A percentile compares a stretch with the other conserved stretches of the same genome.
These are phyloP conservation scores for Ophiostoma perfectum DNA, from an alignment of 2,329 filamentous ascomycete species.

Conservation along the genomic window DNA sequence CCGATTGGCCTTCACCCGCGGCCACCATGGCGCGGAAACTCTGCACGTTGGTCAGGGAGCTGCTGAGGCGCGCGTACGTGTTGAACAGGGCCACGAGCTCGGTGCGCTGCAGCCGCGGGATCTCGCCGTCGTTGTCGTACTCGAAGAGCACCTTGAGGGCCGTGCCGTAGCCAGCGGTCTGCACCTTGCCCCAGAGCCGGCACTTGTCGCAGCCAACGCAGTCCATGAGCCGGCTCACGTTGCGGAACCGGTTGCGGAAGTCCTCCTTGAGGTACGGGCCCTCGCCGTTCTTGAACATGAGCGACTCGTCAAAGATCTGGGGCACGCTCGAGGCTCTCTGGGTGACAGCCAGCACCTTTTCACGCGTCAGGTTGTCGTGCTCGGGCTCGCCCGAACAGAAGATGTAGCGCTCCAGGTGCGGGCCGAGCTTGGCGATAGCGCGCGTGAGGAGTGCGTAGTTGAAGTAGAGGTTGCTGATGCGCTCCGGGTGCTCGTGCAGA, in stretches of 20 bases:
- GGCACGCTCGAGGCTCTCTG: conserved; percentile 62
- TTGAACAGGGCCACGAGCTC: conserved; percentile 94
- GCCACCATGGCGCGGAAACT: conserved; percentile 60
- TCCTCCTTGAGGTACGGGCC: conserved; percentile 84
- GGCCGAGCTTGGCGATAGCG: conserved; percentile 82
- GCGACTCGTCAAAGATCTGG: conserved; percentile 85
- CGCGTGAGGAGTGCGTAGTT: conserved; percentile 95
- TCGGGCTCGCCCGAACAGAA: conserved; percentile 83
- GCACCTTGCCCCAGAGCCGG: conserved; percentile 93
- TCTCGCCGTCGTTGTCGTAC: conserved; percentile 61
- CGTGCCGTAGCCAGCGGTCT: conserved; percentile 90
- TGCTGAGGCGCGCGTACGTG: conserved; percentile 80
- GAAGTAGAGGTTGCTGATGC: conserved; percentile 96
- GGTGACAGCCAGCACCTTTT: conserved; percentile 73
- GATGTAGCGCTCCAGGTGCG: conserved; percentile 72
- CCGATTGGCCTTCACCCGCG: conserved; percentile 31
- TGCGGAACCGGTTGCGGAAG: conserved; percentile 94
- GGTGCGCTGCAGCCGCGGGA: conserved; percentile 72
- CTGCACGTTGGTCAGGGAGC: conserved; percentile 68
- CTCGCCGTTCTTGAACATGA: conserved; percentile 84
- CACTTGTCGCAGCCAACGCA: conserved; percentile 99
- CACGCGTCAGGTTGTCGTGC: conserved; percentile 73
- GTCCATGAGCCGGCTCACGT: conserved; percentile 95
- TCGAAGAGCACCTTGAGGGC: conserved; percentile 96
- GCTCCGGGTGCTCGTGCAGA: conserved; percentile 79